A percentile compares a stretch with the other conserved stretches of the same genome.
Evolutionary conservation across 2,329 filamentous ascomycete genomes (phyloP).

Genomic region (Fonsecaea pugnacius): DNA sequence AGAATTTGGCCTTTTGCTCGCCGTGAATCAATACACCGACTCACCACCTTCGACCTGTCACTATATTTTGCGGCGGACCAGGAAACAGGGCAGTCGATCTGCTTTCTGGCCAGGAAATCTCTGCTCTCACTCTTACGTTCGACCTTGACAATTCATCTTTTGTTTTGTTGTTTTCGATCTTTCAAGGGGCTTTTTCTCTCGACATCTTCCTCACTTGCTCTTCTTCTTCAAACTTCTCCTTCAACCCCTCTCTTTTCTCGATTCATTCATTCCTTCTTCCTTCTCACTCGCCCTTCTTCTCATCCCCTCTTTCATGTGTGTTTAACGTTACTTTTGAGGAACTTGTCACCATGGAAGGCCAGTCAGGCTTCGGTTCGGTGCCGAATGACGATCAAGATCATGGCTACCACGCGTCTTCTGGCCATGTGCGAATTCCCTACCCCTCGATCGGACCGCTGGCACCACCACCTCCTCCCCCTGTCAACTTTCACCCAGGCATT

Average conservation of each 20-base stretch:
- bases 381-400: not conserved
- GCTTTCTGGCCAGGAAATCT: not conserved
- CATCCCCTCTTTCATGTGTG: not conserved
- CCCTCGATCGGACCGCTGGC: not conserved
- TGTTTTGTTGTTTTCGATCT: not conserved
- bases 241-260: not conserved
- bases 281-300: no score
- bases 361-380: not conserved
- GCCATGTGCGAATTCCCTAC: constrained; percentile 1
- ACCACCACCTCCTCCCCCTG: not conserved
- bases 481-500: not conserved
- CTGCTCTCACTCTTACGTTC: constrained; percentile 20
- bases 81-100: not conserved
- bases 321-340: constrained; percentile 7
- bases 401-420: not conserved
- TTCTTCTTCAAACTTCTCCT: not conserved
- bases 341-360: constrained; percentile 19
- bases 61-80: constrained; percentile 14
- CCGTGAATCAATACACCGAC: not conserved
- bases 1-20: not conserved
- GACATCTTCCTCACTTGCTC: constrained; percentile 2
- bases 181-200: not conserved
- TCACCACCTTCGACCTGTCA: constrained; percentile 14
- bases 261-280: constrained; percentile 1
- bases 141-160: not conserved